phyloP scores from a whole-genome alignment of 345 rosid species.

The Cardamine chenopodiifolia region DNA sequence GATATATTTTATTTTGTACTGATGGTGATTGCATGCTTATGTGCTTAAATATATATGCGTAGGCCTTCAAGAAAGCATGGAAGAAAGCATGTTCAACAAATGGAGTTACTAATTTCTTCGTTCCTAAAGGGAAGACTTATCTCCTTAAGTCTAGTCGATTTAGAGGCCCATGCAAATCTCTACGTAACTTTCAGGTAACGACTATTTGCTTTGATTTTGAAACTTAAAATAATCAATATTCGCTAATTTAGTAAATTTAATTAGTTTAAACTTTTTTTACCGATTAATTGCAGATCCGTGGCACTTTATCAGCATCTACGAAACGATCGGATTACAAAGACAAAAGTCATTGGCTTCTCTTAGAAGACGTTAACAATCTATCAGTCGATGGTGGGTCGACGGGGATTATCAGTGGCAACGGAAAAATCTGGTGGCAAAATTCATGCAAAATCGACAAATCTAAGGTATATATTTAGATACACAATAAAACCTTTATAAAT shows the following conservation, averaged over 20 bases:
- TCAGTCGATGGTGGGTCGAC: conserved; percentile 68
- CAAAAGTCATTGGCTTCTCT: conserved; percentile 61
- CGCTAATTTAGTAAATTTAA: neutral
- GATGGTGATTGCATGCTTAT: conserved; percentile 14
- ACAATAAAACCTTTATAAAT: too few relatives aligned
- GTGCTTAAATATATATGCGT: conserved; percentile 1
- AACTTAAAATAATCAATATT: neutral
- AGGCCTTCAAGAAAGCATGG: conserved; percentile 86
- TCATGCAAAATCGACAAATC: conserved; percentile 75
- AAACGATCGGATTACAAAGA: conserved; percentile 58
- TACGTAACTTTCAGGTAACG: conserved; percentile 40
- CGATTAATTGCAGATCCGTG: conserved; percentile 51
- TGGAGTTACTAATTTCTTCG: conserved; percentile 48
- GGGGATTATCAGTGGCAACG: conserved; percentile 78
- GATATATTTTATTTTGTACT: neutral
- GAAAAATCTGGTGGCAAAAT: conserved; percentile 86
- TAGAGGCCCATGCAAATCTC: conserved; percentile 73
- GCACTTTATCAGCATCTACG: conserved; percentile 68
- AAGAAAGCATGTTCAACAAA: conserved; percentile 64
- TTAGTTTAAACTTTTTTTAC: neutral
- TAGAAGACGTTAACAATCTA: conserved; percentile 57
- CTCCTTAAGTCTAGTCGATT: conserved; percentile 54
- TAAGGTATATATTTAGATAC: conserved; percentile 58
- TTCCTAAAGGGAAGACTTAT: conserved; percentile 58
- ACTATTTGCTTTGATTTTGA: too few relatives aligned